These are phyloP conservation scores for Argentina anserina DNA, from an alignment of 306 rosid genomes.

Conservation along the genomic window DNA sequence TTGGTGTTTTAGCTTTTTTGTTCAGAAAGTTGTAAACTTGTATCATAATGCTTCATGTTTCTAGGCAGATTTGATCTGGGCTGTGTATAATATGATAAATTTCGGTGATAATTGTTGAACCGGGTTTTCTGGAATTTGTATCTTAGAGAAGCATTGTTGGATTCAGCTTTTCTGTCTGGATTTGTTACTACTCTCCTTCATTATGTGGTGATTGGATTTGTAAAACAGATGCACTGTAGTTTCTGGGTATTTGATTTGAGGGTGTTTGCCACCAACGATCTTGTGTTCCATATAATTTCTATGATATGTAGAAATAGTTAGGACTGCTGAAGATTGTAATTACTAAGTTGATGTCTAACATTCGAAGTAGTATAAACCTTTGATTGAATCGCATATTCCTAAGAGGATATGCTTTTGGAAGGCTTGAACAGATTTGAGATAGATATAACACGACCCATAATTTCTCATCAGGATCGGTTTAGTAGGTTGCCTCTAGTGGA, in stretches of 20 bases:
- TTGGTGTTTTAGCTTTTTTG: neutral
- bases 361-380: neutral
- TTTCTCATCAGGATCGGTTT: neutral
- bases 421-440: neutral
- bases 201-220: neutral
- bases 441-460: neutral
- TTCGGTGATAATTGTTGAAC: neutral
- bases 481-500: neutral
- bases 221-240: neutral
- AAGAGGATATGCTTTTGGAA: neutral
- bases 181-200: neutral
- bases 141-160: neutral
- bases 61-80: constrained; percentile 1
- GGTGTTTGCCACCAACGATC: neutral
- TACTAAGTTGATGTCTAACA: neutral
- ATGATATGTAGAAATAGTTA: neutral
- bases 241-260: neutral
- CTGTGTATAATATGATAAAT: neutral
- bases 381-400: neutral
- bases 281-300: neutral
- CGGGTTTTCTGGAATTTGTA: neutral
- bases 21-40: neutral
- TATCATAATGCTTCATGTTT: neutral
- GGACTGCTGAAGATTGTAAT: neutral
- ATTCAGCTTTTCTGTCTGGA: neutral